These are phyloP conservation scores for Krasilnikovozyma curviuscula DNA, from an alignment of 768 basidiomycete genomes.

Conservation along the genomic window DNA sequence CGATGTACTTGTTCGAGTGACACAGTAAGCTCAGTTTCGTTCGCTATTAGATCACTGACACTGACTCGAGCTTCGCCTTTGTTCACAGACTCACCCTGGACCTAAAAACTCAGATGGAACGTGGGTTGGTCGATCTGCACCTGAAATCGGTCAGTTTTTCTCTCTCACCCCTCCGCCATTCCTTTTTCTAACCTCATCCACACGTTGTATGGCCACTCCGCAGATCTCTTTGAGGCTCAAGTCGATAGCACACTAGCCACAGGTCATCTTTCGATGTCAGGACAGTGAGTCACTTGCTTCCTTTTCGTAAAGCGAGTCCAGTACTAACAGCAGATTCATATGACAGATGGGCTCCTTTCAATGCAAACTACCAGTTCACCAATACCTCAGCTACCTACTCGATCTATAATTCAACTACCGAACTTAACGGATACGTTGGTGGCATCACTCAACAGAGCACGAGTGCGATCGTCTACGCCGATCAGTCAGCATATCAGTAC, in stretches of 20 bases:
- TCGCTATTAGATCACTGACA: no score
- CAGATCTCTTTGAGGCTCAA: slow-evolving; percentile 76
- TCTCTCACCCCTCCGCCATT: neutral
- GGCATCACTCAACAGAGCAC: neutral
- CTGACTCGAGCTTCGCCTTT: no score
- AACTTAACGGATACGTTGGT: neutral
- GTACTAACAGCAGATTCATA: slow-evolving; percentile 31
- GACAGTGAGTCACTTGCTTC: slow-evolving; percentile 33
- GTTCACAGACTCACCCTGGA: slow-evolving; percentile 65
- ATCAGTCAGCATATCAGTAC: neutral
- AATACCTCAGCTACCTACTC: slow-evolving; percentile 33
- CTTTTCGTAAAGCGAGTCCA: slow-evolving; percentile 3
- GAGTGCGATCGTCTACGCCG: neutral
- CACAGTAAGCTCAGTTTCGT: no score
- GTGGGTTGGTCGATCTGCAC: slow-evolving; percentile 61
- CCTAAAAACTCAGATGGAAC: slow-evolving; percentile 57
- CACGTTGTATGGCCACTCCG: no score
- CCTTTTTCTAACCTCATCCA: no score
- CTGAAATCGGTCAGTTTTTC: slow-evolving; percentile 39
- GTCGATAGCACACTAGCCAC: slow-evolving; percentile 22
- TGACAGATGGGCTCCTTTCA: slow-evolving; percentile 39
- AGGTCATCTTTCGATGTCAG: slow-evolving; percentile 62
- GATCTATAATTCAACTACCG: neutral
- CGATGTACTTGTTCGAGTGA: slow-evolving; percentile 74
- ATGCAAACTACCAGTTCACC: slow-evolving; percentile 38